Evolutionary conservation across 2,329 filamentous ascomycete genomes (phyloP).

Genomic region (Fusarium avenaceum): DNA sequence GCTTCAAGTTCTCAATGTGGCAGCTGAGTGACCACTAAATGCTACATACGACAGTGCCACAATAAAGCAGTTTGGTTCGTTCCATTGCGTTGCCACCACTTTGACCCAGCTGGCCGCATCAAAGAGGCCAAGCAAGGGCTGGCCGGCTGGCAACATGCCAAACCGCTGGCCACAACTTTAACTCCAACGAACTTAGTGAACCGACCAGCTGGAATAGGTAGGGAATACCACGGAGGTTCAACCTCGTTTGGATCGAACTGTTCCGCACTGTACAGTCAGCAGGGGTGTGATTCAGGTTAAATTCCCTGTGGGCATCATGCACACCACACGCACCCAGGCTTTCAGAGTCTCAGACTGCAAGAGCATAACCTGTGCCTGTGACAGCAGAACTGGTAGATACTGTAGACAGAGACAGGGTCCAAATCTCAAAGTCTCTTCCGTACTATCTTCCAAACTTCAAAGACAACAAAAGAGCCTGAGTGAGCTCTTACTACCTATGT

Average conservation of each 20-base stretch:
- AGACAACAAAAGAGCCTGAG: constrained; percentile 36
- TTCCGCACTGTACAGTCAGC: constrained; percentile 32
- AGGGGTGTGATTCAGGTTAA: constrained; percentile 38
- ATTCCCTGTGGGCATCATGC: constrained; percentile 36
- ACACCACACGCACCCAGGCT: constrained; percentile 24
- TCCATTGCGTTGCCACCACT: constrained; percentile 25
- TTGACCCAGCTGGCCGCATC: constrained; percentile 22
- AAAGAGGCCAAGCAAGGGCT: constrained; percentile 3
- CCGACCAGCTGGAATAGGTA: constrained; percentile 36
- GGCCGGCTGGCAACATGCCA: constrained; percentile 3
- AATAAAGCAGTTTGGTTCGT: constrained; percentile 15
- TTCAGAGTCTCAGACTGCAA: constrained; percentile 2
- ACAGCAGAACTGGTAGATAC: constrained; percentile 2
- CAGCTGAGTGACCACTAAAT: constrained; percentile 27
- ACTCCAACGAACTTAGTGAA: constrained; percentile 13
- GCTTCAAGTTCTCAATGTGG: constrained; percentile 25
- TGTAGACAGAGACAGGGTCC: background rate
- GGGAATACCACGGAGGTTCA: constrained; percentile 43
- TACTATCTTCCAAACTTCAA: constrained; percentile 1
- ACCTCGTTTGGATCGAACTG: constrained; percentile 34
- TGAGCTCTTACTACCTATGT: background rate
- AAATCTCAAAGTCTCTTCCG: background rate
- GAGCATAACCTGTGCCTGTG: constrained; percentile 7
- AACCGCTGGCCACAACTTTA: constrained; percentile 6
- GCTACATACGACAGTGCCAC: constrained; percentile 30